Percentiles rank a stretch among this genome's conserved stretches.
Evolutionary conservation across 2,329 filamentous ascomycete species (phyloP).

Genomic region (Cadophora gregata): DNA sequence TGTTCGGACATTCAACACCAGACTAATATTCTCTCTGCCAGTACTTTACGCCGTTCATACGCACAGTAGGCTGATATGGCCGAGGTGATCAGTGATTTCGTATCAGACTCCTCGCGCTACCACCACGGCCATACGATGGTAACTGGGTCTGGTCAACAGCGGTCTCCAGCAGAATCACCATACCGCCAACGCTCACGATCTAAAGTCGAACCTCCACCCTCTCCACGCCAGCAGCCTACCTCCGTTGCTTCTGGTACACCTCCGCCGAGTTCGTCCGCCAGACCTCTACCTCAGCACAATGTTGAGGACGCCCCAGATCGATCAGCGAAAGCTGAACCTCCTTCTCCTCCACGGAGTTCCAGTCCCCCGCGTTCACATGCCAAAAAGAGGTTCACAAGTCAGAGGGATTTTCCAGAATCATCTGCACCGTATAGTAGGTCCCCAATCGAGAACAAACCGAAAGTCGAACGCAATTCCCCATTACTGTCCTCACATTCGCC

Average conservation of each 20-base stretch:
- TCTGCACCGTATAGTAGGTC: slow-evolving; percentile 29
- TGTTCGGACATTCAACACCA: slow-evolving; percentile 13
- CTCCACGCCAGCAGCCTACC: slow-evolving; percentile 37
- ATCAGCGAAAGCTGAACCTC: slow-evolving; percentile 33
- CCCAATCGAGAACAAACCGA: slow-evolving; percentile 19
- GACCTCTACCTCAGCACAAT: slow-evolving; percentile 26
- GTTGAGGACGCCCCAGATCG: slow-evolving; percentile 27
- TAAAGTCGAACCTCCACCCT: slow-evolving; percentile 39
- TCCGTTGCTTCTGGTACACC: slow-evolving; percentile 34
- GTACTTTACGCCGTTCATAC: slow-evolving; percentile 32
- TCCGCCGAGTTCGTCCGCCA: slow-evolving; percentile 34
- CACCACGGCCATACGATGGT: slow-evolving; percentile 66
- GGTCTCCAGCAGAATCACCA: slow-evolving; percentile 52
- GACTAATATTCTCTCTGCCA: slow-evolving; percentile 36
- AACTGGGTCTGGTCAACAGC: slow-evolving; percentile 53
- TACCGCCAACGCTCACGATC: slow-evolving; percentile 40
- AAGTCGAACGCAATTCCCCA: slow-evolving; percentile 23
- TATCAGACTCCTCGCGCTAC: slow-evolving; percentile 73
- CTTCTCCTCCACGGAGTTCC: slow-evolving; percentile 42
- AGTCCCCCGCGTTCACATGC: slow-evolving; percentile 35
- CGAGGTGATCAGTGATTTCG: slow-evolving; percentile 72
- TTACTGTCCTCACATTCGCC: slow-evolving; percentile 28
- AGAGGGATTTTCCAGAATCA: slow-evolving; percentile 35
- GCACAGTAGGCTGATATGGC: slow-evolving; percentile 56
- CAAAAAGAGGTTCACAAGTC: slow-evolving; percentile 39